A percentile compares a stretch with the other conserved stretches of the same genome.
Evolutionary conservation across 805 yeast species (phyloP).

Genomic region (Ascoidea asiatica): DNA sequence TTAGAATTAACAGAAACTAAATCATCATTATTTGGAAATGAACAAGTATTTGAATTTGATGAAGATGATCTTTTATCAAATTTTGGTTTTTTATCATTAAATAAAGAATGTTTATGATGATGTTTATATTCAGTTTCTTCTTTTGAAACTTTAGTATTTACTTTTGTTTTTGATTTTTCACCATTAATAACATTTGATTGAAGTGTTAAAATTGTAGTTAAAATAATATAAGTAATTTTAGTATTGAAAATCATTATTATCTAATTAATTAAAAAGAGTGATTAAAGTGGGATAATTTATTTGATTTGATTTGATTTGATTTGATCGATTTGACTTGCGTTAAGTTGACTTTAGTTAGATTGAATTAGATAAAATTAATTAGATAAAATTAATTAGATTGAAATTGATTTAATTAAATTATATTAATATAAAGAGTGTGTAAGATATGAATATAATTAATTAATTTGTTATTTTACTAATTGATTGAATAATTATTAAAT

Average conservation of each 20-base stretch:
- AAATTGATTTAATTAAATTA: no score
- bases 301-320: slow-evolving; percentile 3
- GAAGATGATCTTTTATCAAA: slow-evolving; percentile 15
- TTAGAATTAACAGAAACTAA: slow-evolving; percentile 53
- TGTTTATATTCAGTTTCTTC: no score
- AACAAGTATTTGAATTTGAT: slow-evolving; percentile 44
- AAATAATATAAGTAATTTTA: slow-evolving; percentile 1
- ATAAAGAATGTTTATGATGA: slow-evolving; percentile 15
- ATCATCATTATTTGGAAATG: slow-evolving; percentile 55
- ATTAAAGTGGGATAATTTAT: background rate
- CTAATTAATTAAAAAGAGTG: background rate
- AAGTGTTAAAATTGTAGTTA: slow-evolving; percentile 6
- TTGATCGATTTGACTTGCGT: no score
- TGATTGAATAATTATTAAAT: no score
- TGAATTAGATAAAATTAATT: no score
- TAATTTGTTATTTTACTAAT: no score
- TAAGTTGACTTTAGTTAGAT: no score
- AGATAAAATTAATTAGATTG: no score
- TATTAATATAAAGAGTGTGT: no score
- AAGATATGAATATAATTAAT: no score
- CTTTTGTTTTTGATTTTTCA: no score
- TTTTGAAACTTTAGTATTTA: no score
- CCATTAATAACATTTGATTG: slow-evolving; percentile 13
- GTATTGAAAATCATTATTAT: background rate
- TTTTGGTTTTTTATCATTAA: slow-evolving; percentile 1